These are phyloP conservation scores for Ogataea angusta DNA, from an alignment of 805 yeast genomes.

Conservation along the genomic window DNA sequence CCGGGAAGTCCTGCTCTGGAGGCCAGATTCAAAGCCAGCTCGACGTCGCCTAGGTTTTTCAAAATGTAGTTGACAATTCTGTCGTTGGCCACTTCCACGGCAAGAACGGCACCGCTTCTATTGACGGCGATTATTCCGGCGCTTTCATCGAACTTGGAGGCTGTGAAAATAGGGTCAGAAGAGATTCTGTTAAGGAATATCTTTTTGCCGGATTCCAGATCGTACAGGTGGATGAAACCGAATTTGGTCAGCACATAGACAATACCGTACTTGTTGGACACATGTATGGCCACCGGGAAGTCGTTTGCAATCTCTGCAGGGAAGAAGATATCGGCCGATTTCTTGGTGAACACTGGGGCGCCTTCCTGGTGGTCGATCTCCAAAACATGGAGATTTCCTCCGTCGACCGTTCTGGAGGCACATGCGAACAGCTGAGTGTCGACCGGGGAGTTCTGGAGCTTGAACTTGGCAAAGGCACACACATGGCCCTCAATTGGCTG, in stretches of 20 bases:
- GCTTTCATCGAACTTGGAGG: constrained; percentile 64
- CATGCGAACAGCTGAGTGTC: constrained; percentile 89
- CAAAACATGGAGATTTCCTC: constrained; percentile 84
- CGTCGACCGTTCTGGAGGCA: constrained; percentile 83
- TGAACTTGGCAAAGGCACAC: constrained; percentile 77
- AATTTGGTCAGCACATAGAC: constrained; percentile 88
- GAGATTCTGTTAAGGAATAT: constrained; percentile 95
- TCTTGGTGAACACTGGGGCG: constrained; percentile 81
- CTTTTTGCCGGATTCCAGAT: constrained; percentile 86
- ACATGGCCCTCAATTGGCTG: constrained; percentile 99
- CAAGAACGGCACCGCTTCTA: constrained; percentile 91
- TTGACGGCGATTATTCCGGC: constrained; percentile 91
- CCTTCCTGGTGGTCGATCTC: constrained; percentile 93
- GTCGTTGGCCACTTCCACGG: constrained; percentile 82
- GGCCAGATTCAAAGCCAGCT: constrained; percentile 82
- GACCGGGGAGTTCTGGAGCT: constrained; percentile 66
- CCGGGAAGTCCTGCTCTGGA: constrained; percentile 97
- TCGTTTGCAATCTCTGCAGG: constrained; percentile 96
- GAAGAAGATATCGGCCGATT: constrained; percentile 88
- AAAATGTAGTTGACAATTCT: constrained; percentile 87
- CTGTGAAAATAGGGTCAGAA: constrained; percentile 92
- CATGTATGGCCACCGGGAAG: constrained; percentile 91
- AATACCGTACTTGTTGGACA: constrained; percentile 82
- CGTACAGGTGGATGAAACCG: constrained; percentile 95
- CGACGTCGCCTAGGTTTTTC: constrained; percentile 79